These are phyloP conservation scores for Crithidia acanthocephali DNA, from an alignment of 208 protist species.

Conservation along the genomic window DNA sequence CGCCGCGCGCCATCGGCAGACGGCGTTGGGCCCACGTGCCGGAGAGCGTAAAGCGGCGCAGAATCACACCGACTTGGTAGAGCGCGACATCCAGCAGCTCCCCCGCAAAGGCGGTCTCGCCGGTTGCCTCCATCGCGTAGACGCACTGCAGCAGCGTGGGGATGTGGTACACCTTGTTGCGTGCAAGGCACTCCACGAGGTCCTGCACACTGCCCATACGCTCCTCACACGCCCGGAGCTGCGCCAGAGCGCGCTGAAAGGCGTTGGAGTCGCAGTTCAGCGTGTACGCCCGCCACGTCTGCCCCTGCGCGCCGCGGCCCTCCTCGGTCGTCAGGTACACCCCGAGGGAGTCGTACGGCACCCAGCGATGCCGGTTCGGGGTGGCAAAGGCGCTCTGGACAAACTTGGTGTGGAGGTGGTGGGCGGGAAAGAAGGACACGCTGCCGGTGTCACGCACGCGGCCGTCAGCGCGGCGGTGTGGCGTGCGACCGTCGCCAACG, in stretches of 20 bases:
- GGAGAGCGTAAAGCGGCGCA: conserved; percentile 61
- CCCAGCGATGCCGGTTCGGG: conserved; percentile 82
- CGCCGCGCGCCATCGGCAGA: conserved; percentile 35
- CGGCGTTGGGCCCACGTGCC: conserved; percentile 61
- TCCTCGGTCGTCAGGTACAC: conserved; percentile 42
- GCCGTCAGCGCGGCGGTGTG: conserved; percentile 52
- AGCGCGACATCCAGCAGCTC: conserved; percentile 82
- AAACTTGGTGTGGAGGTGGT: conserved; percentile 56
- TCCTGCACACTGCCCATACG: conserved; percentile 43
- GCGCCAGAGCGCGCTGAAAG: conserved; percentile 53
- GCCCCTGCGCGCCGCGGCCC: conserved; percentile 4
- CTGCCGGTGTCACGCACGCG: conserved; percentile 48
- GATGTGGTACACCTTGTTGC: conserved; percentile 73
- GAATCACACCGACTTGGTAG: conserved; percentile 72
- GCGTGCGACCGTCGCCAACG: conserved; percentile 68
- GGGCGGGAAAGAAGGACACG: conserved; percentile 67
- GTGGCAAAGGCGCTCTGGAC: conserved; percentile 65
- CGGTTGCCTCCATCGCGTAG: conserved; percentile 69
- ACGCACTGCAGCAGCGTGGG: conserved; percentile 73
- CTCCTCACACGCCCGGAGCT: conserved; percentile 37
- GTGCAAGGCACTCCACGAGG: conserved; percentile 58
- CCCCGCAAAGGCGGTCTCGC: conserved; percentile 45
- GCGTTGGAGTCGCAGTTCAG: conserved; percentile 51
- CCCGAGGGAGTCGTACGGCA: conserved; percentile 73
- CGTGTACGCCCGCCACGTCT: conserved; percentile 31